Percentiles rank a stretch among this genome's conserved stretches.
Evolutionary conservation across 495 filamentous ascomycete species (phyloP).

Genomic region (Tuber magnatum): DNA sequence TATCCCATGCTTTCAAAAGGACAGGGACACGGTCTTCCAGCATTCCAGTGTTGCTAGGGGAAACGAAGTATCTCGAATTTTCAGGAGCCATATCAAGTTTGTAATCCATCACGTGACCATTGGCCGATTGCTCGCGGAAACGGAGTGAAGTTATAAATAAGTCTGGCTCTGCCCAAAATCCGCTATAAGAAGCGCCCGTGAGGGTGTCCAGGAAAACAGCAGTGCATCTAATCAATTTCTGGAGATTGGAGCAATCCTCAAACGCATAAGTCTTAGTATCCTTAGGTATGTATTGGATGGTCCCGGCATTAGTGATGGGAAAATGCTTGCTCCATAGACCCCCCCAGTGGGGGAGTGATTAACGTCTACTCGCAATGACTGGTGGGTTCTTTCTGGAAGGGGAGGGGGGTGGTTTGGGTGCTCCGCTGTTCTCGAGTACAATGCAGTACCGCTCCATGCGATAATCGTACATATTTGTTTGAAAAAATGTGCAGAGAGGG

Average conservation of each 20-base stretch:
- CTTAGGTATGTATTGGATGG: neutral
- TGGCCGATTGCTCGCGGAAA: neutral
- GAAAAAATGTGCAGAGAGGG: no score
- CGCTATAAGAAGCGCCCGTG: neutral
- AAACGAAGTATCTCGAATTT: neutral
- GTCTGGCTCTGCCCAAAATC: neutral
- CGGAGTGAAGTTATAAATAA: neutral
- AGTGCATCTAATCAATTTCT: neutral
- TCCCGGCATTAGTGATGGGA: neutral
- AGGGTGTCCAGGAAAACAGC: neutral
- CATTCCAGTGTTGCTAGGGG: neutral
- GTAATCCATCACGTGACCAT: neutral
- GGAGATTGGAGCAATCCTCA: neutral
- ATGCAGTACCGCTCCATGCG: no score
- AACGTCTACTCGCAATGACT: no score
- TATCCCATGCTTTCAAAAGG: neutral
- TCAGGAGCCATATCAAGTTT: neutral
- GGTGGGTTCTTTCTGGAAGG: no score
- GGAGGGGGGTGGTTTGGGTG: no score
- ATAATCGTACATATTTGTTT: no score
- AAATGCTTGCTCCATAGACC: conserved; percentile 1
- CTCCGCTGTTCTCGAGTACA: no score
- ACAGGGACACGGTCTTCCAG: neutral
- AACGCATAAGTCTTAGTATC: neutral
- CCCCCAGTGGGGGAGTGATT: no score